Base-by-base conservation (phyloP, 805 yeast species). In the Yamadazyma takamatsuzukensis region DNA sequence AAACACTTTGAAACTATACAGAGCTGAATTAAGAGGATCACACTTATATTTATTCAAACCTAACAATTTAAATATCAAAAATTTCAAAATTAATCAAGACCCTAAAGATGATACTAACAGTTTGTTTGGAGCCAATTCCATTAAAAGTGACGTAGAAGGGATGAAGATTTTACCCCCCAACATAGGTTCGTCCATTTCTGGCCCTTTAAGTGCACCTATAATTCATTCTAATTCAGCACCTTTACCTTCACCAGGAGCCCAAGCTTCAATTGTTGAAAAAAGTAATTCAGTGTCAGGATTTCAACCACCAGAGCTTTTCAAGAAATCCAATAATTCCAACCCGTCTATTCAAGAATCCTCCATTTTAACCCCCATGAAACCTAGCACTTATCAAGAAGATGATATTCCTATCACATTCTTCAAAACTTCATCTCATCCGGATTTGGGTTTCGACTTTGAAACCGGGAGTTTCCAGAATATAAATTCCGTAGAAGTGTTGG, bases 11-110 rank as follows among this genome's bases (percentile, higher is more conserved):
- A 60, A 72, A 37, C 53, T 85, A 19, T 75, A 65, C 36, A 67
- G 81, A 31, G 87, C 83, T 0, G 85, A 79, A 47, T 59, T 88
- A 36, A 75, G 70, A 45, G 95, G 95, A 13, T 75, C 88, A 2
- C 64, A 67, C 26, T 57, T 88, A 32, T 65, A 68, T 33, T 54
- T 88, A 12, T 83, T 74, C 61, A 81, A 76, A 52, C 70, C 77
- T 22, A 76, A 65, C 16, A 76, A 64, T 17, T 35, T 76, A 17
- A 70, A 69, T 37, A 53, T 59, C 26, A 58, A 51, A 32, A 51
- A 50, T 27, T 65, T 70, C 40, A 36, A 19, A 25, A 13, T 33
- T 4, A 30, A 15, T 14, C 17, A 15, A 9, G 37, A 19, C 22
- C 34, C 21, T 11, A 29, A 30, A 21, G 40, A 32, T 30, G 39